Base-by-base conservation (phyloP, 305 asterid genomes). In the Salvia sclarea region DNA sequence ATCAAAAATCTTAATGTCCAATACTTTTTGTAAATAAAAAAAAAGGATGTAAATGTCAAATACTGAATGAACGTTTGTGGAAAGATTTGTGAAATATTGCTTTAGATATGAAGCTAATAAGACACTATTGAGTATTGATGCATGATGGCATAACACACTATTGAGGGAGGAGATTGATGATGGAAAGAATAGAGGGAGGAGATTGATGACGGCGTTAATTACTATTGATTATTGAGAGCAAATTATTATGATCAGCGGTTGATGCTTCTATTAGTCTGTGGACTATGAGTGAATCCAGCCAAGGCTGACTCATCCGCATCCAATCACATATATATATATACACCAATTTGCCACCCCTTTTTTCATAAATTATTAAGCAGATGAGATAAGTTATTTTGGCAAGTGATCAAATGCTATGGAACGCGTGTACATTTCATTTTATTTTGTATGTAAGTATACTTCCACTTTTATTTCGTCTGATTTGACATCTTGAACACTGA, bases 271-370 rank as follows among this genome's bases (percentile, higher is more conserved):
- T 59, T 59, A 35, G 30, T 57, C 5, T 14, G n/a, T 28, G 21
- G 30, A 33, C 5, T 14, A 25, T 28, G 21, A 16, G 14, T 38
- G 66, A 59, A 59, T 59, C 65, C 12, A 59, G 5, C 0, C 31
- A 20, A 37, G 20, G 20, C 66, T 38, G 64, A 58, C 64, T 58
- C 64, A 17, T 17, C 24, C 7, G 14, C 44, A 31, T 16, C 64
- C 64, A 33, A 58, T 58, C 30, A 8, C 2, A 57, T 33, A 6
- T 14, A 6, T n/a, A 30, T 1, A 57, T 33, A 6, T 14, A 6
- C 24, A 30, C 1, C 62, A 14, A 12, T 31, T 28, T 31, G 25
- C 14, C 62, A 56, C 14, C 22, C 25, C n/a, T 8, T 56, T 6
- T n/a, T 6, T 7, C 8, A 30, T 7, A 16, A 30, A 14, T 5